Conservation (phyloP, 2,329 filamentous ascomycete species). For the Chrysoporthe puriensis region DNA sequence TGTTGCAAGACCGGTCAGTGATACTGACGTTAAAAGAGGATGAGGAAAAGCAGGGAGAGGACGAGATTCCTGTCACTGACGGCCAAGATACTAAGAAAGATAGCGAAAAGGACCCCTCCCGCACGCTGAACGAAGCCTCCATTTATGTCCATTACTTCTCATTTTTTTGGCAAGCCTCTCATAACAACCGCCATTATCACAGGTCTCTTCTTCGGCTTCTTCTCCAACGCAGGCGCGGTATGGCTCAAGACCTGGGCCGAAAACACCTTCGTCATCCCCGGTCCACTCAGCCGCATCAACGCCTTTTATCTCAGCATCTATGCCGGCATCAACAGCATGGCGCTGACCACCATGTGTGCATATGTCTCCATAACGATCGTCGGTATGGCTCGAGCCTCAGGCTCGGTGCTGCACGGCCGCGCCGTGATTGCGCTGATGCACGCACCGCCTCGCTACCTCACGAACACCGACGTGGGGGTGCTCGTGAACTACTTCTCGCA, state of each 20-base stretch:
- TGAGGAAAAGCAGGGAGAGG: background rate
- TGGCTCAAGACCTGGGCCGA: slow-evolving; percentile 31
- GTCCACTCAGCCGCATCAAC: slow-evolving; percentile 27
- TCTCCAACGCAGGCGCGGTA: slow-evolving; percentile 21
- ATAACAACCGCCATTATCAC: slow-evolving; percentile 10
- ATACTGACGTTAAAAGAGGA: background rate
- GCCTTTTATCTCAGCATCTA: slow-evolving; percentile 39
- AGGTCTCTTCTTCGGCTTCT: slow-evolving; percentile 14
- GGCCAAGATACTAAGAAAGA: background rate
- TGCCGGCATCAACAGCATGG: slow-evolving; percentile 32
- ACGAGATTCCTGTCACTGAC: background rate
- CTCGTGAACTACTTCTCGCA: slow-evolving; percentile 36
- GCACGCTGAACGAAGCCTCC: slow-evolving; percentile 8
- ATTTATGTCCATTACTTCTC: slow-evolving; percentile 24
- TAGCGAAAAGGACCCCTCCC: slow-evolving; percentile 9
- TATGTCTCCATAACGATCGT: slow-evolving; percentile 31
- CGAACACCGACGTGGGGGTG: slow-evolving; percentile 33
- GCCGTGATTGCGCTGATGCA: slow-evolving; percentile 39
- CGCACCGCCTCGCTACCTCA: slow-evolving; percentile 36
- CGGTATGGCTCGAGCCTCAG: slow-evolving; percentile 32
- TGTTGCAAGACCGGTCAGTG: background rate
- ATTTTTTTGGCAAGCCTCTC: slow-evolving; percentile 15
- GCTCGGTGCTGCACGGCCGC: slow-evolving; percentile 35
- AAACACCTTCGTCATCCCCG: slow-evolving; percentile 20
- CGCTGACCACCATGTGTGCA: slow-evolving; percentile 31